Evolutionary conservation across 2,329 filamentous ascomycete genomes (phyloP).

Genomic region (Xylariaceae sp.): DNA sequence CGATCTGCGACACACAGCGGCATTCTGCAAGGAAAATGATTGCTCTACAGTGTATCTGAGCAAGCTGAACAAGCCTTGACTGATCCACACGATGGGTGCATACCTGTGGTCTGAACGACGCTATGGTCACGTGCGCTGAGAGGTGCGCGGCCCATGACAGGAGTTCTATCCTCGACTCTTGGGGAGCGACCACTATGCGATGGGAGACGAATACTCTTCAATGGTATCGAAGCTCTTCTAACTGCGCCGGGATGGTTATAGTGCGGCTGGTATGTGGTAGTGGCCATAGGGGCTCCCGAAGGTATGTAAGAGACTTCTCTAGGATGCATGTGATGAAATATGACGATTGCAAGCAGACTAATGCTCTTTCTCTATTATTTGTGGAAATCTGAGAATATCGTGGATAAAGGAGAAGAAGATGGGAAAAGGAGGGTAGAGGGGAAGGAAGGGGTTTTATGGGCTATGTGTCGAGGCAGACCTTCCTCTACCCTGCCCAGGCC

Average conservation of each 20-base stretch:
- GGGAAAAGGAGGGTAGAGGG: conserved; percentile 16
- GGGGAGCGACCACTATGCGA: not conserved
- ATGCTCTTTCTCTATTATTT: conserved; percentile 13
- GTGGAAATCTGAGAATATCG: conserved; percentile 3
- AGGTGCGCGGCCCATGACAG: not conserved
- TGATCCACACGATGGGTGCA: not conserved
- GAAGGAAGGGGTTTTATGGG: conserved; percentile 23
- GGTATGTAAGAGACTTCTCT: conserved; percentile 10
- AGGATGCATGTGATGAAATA: conserved; percentile 9
- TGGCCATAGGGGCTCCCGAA: conserved; percentile 6
- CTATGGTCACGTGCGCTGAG: conserved; percentile 8
- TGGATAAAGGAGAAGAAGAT: conserved; percentile 12
- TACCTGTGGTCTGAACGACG: conserved; percentile 9
- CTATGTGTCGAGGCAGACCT: conserved; percentile 19
- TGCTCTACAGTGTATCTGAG: too few species aligned
- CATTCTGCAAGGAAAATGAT: too few species aligned
- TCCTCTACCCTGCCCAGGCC: conserved; percentile 9
- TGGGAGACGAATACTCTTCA: not conserved
- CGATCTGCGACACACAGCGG: too few species aligned
- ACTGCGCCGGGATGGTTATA: conserved; percentile 1
- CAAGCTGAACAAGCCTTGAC: too few species aligned
- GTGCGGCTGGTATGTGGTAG: conserved; percentile 11
- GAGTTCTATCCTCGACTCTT: not conserved
- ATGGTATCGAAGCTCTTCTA: conserved; percentile 5
- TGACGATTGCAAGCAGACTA: conserved; percentile 12